These are phyloP conservation scores for Porpolomopsis calyptriformis DNA, from an alignment of 768 basidiomycete species.

Conservation along the genomic window DNA sequence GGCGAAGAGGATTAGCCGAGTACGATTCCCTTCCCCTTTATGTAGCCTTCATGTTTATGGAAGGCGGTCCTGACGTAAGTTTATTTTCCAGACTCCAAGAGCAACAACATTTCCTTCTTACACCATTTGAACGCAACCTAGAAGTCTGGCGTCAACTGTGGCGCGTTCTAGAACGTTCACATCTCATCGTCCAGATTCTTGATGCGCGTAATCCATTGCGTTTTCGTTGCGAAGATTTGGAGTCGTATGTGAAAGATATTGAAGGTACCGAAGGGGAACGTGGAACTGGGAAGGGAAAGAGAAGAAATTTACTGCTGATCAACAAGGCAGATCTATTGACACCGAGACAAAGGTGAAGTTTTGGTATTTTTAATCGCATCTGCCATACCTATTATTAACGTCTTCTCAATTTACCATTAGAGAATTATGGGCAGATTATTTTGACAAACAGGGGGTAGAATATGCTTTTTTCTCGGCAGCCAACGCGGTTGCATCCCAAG, in stretches of 20 bases:
- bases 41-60: neutral
- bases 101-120: slow-evolving; percentile 75
- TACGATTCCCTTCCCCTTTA: slow-evolving; percentile 30
- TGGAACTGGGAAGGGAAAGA: slow-evolving; percentile 61
- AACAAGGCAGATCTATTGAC: slow-evolving; percentile 95
- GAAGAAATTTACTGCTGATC: slow-evolving; percentile 74
- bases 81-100: slow-evolving; percentile 62
- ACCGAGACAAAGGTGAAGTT: slow-evolving; percentile 61
- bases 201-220: slow-evolving; percentile 90
- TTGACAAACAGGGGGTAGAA: slow-evolving; percentile 59
- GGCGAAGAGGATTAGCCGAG: slow-evolving; percentile 88
- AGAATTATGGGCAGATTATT: slow-evolving; percentile 83
- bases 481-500: slow-evolving; percentile 73
- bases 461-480: slow-evolving; percentile 94
- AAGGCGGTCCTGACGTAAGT: slow-evolving; percentile 3
- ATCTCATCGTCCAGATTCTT: slow-evolving; percentile 90
- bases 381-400: slow-evolving; percentile 1
- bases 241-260: slow-evolving; percentile 74
- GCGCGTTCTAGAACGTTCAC: slow-evolving; percentile 92
- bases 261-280: slow-evolving; percentile 74
- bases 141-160: slow-evolving; percentile 99
- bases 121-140: slow-evolving; percentile 93
- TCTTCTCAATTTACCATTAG: slow-evolving; percentile 39
- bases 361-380: neutral
- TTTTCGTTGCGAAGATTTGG: slow-evolving; percentile 89